Evolutionary conservation across 371 early-diverging fungal genomes (phyloP).

Genomic region (Rhizopus microsporus): DNA sequence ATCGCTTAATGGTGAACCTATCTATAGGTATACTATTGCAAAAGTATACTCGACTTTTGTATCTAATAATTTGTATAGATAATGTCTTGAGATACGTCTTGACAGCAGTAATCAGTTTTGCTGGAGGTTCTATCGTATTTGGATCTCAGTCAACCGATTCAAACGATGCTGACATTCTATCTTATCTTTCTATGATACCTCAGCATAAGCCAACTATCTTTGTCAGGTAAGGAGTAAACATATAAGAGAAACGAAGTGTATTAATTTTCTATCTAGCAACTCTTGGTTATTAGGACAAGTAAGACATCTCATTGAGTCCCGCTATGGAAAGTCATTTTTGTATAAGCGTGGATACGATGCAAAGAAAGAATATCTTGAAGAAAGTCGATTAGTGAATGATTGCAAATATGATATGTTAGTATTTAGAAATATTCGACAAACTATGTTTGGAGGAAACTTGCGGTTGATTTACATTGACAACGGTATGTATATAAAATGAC

Average conservation of each 20-base stretch:
- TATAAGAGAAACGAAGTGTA: background rate
- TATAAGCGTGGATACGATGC: constrained; percentile 46
- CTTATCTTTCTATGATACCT: constrained; percentile 23
- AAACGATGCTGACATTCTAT: constrained; percentile 31
- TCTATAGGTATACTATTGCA: constrained; percentile 37
- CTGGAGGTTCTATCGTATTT: constrained; percentile 77
- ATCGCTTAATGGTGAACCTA: constrained; percentile 42
- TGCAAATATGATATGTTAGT: constrained; percentile 54
- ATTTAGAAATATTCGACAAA: constrained; percentile 50
- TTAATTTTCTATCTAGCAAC: constrained; percentile 3
- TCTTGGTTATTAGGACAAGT: constrained; percentile 32
- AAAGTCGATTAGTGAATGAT: constrained; percentile 46
- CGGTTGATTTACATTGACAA: constrained; percentile 57
- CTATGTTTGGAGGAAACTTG: constrained; percentile 87
- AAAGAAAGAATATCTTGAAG: constrained; percentile 34
- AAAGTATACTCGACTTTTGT: background rate
- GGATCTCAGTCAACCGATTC: constrained; percentile 60
- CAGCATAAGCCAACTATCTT: constrained; percentile 82
- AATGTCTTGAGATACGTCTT: constrained; percentile 42
- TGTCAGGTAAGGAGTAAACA: constrained; percentile 35
- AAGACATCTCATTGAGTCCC: constrained; percentile 33
- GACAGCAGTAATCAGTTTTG: constrained; percentile 32
- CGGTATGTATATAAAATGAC: constrained; percentile 14
- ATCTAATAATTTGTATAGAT: constrained; percentile 18
- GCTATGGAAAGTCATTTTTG: constrained; percentile 49